These are phyloP conservation scores for Rhodotorula sphaerocarpa DNA, from an alignment of 768 basidiomycete genomes.

Conservation along the genomic window DNA sequence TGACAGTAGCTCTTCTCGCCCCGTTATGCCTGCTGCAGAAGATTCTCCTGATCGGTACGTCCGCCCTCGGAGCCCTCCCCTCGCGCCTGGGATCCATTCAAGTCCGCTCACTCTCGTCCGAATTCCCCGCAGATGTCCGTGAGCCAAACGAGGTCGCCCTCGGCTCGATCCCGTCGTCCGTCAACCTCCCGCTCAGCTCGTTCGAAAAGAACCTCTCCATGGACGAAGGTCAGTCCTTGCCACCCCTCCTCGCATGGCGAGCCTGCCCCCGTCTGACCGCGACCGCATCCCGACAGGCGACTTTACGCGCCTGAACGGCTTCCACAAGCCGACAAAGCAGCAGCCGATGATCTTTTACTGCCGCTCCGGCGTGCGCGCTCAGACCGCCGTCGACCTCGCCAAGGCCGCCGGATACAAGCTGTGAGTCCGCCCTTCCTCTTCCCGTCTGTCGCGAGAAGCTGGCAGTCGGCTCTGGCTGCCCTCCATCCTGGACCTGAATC, in stretches of 20 bases:
- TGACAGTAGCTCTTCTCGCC: too few relatives aligned
- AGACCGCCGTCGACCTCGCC: conserved; percentile 72
- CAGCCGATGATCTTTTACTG: conserved; percentile 86
- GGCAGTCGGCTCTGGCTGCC: not conserved
- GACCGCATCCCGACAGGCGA: conserved; percentile 41
- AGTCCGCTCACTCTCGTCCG: not conserved
- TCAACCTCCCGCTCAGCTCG: conserved; percentile 77
- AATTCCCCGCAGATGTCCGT: conserved; percentile 63
- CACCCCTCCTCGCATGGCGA: not conserved
- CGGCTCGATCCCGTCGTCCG: conserved; percentile 84
- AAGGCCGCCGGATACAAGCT: conserved; percentile 71
- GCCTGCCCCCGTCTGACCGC: not conserved
- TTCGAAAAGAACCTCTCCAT: conserved; percentile 61
- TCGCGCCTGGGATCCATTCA: not conserved
- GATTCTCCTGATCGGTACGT: conserved; percentile 30
- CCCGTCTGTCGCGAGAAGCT: not conserved
- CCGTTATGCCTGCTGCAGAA: conserved; percentile 9
- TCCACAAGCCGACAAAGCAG: conserved; percentile 59
- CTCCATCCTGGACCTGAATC: not conserved
- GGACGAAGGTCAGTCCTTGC: conserved; percentile 38
- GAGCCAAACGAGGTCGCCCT: conserved; percentile 84
- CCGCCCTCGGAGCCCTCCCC: not conserved
- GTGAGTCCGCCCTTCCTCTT: conserved; percentile 46
- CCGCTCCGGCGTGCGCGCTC: conserved; percentile 73
- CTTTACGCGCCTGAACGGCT: conserved; percentile 62